Base-by-base conservation (phyloP, 2,329 filamentous ascomycete species). In the Cladosporium sp. region DNA sequence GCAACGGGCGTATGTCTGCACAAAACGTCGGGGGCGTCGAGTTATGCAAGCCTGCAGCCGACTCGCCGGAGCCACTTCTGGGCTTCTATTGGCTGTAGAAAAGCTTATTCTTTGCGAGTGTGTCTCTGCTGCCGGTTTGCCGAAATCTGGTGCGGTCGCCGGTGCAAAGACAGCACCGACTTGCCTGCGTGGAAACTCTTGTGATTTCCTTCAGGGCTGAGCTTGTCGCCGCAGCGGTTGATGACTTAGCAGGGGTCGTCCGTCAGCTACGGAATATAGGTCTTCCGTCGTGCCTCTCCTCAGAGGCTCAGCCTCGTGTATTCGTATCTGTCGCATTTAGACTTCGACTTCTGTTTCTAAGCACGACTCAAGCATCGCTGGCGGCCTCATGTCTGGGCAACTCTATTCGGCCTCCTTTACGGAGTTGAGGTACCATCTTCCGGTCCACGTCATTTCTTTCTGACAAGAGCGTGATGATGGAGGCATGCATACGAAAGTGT, bases 11-110 rank as follows among this genome's bases (percentile, higher is more conserved):
- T 15, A n/a, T 19, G n/a, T 39, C 34, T 56, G 54, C 42, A 55
- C 52, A 55, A 55, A 43, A 55, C 52, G 52, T 12, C 38, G 12
- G 25, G 14, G 9, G 22, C 25, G 28, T 17, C 37, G 17, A 25
- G 14, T 56, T 56, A 49, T 56, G 54, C 54, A 49, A 11, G 42
- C 54, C 30, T 55, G 34, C 15, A n/a, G 6, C 51, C 38, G 51
- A 42, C 11, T 20, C 11, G 17, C n/a, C 51, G 25, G n/a, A 9
- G n/a, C 25, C 22, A 39, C 17, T 39, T 19, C 9, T n/a, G 15
- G 11, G 5, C 5, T 17, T 3, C 28, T 7, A 56, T 56, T 56
- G 54, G 54, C 15, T 20, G 5, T 4, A 3, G 12, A 20, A 56
- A 56, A 56, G 54, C 54, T 56, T 56, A 36, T 49, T 8, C 34